Evolutionary conservation across 2,329 filamentous ascomycete genomes (phyloP).

Genomic region (Tolypocladium inflatum): DNA sequence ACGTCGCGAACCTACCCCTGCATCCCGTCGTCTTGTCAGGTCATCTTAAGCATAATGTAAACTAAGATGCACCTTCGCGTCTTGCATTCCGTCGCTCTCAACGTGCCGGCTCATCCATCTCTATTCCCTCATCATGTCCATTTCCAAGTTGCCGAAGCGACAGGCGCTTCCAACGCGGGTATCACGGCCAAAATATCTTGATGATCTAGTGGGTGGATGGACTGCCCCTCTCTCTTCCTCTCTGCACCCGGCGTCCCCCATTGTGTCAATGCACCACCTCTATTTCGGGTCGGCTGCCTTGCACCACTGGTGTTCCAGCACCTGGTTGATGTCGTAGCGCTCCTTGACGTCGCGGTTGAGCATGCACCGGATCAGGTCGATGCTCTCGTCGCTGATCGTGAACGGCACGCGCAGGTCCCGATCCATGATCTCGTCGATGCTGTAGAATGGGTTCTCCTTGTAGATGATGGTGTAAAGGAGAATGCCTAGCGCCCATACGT

Average conservation of each 20-base stretch:
- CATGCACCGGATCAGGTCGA: constrained; percentile 86
- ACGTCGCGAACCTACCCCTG: background rate
- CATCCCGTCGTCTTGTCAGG: background rate
- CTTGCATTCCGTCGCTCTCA: background rate
- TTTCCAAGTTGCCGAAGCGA: background rate
- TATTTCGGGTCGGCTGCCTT: constrained; percentile 9
- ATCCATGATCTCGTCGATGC: constrained; percentile 98
- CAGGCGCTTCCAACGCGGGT: background rate
- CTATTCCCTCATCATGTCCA: background rate
- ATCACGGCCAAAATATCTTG: constrained; percentile 1
- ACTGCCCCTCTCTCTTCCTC: background rate
- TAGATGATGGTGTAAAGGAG: constrained; percentile 97
- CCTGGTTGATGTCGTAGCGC: constrained; percentile 77
- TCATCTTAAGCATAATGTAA: background rate
- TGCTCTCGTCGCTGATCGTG: constrained; percentile 80
- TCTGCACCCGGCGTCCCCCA: background rate
- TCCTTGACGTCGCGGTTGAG: constrained; percentile 79
- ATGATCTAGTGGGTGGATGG: background rate
- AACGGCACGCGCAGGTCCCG: constrained; percentile 88
- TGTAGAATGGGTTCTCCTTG: constrained; percentile 99
- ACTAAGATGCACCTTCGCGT: background rate
- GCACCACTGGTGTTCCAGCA: constrained; percentile 84
- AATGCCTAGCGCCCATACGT: constrained; percentile 96
- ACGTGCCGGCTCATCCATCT: background rate
- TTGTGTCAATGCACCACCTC: background rate